Evolutionary conservation across 305 asterid species (phyloP).

Genomic region (Fraxinus ornus): DNA sequence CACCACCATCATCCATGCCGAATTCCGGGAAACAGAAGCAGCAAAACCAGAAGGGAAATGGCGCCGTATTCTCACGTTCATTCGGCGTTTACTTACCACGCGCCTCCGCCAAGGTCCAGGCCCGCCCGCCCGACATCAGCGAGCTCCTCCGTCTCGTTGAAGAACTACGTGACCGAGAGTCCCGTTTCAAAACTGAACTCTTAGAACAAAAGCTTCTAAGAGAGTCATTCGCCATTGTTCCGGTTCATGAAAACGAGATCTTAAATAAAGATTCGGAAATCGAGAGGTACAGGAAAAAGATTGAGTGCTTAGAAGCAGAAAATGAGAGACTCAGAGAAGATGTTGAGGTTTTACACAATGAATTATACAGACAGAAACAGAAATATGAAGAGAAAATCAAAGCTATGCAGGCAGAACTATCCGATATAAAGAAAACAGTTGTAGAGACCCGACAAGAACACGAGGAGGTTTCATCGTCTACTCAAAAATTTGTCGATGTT

Average conservation of each 20-base stretch:
- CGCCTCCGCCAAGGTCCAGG: conserved; percentile 90
- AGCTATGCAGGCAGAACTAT: conserved; percentile 57
- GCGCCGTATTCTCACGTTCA: conserved; percentile 63
- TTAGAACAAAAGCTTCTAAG: conserved; percentile 68
- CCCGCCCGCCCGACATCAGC: conserved; percentile 78
- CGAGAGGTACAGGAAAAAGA: conserved; percentile 46
- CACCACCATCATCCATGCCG: conserved; percentile 40
- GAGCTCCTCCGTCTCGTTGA: conserved; percentile 82
- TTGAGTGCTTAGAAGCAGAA: conserved; percentile 75
- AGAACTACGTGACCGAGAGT: conserved; percentile 74
- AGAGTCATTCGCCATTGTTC: conserved; percentile 72
- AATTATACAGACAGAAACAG: conserved; percentile 55
- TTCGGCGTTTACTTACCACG: conserved; percentile 83
- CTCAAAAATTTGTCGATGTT: conserved; percentile 32
- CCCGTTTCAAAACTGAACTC: conserved; percentile 67
- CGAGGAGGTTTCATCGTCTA: conserved; percentile 43
- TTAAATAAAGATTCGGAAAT: conserved; percentile 57
- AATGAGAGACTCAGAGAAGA: conserved; percentile 73
- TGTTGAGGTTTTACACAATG: conserved; percentile 70
- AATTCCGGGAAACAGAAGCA: conserved; percentile 27
- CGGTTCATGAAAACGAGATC: conserved; percentile 66
- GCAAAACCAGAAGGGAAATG: conserved; percentile 47
- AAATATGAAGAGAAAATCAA: conserved; percentile 59
- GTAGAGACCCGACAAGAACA: conserved; percentile 35
- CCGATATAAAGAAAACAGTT: conserved; percentile 51